Base-by-base conservation (phyloP, 1,139 yeast genomes). In the Candida sanyaensis region DNA sequence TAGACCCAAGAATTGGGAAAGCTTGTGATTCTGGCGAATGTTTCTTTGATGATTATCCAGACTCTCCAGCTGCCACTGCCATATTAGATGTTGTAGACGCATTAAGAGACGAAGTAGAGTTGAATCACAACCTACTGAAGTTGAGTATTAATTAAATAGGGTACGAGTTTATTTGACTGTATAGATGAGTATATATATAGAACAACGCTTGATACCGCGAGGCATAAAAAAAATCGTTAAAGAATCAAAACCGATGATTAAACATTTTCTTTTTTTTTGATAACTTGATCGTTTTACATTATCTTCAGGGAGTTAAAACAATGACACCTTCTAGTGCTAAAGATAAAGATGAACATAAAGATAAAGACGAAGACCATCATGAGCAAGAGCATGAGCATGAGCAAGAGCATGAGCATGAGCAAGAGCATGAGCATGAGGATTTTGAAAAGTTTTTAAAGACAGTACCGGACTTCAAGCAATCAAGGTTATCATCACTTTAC, bases 1-100 rank as follows among this genome's bases (percentile, higher is more conserved):
- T 95, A 44, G 99, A 95, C 68, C 99, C 99, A 11, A 75, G 98
- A 51, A 91, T 95, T 13, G 98, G 98, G 2, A 79, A 75, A 57
- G 78, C 93, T 24, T 91, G 98, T 66, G 99, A 95, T 62, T 61
- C 72, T 28, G 99, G 99, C n/a, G 86, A 81, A 55, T 84, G 89
- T 51, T 95, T 93, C 65, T 74, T 89, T 54, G 97, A 91, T 55
- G 71, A 76, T 48, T 86, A 84, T 58, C 93, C 97, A 0, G 97
- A 92, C 52, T 89, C 97, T 2, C 98, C 99, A 0, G 97, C 99
- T 0, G 84, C 97, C 3, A 78, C 80, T 2, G 96, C 97, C 1
- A 86, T 95, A 46, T 69, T 90, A 53, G 86, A 86, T 48, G 96
- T 95, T 37, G 96, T 93, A 11, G 91, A 84, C 58, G 77, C 71